Evolutionary conservation across 495 filamentous ascomycete genomes (phyloP), one percentile per base, ranked within the genome.

Genomic region (Tricharina praecox): DNA sequence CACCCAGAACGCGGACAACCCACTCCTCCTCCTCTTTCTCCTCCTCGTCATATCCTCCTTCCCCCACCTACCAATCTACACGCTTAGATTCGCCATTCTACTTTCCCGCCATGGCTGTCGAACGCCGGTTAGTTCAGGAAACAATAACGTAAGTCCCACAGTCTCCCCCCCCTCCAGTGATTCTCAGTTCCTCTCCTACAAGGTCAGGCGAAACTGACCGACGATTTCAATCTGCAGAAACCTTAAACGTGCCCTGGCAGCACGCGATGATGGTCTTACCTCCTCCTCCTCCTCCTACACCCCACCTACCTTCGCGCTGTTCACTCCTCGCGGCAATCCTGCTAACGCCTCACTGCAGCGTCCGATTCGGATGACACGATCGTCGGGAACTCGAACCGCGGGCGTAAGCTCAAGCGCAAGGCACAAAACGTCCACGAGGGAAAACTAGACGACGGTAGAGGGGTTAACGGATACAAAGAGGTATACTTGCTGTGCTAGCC

Each of bases 281-380:
- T 43, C 20, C 30, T 30, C 13, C 18, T 20, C 23, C 25, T 33
- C 44, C 24, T 19, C 16, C 11, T 19, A 16, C 2, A 23, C 9
- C 40, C 7, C 23, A 21, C 4, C 7, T 23, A 26, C 13, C 28
- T 32, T n/a, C n/a, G n/a, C n/a, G n/a, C n/a, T n/a, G n/a, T n/a
- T n/a, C n/a, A n/a, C n/a, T n/a, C n/a, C n/a, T n/a, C n/a, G n/a
- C n/a, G n/a, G n/a, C n/a, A n/a, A 30, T 13, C 10, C 1, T 10
- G 37, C 37, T 40, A 40, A 40, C 10, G 2, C 20, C 20, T 21
- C 37, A 2, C 5, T 24, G 21, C 40, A 93, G 86, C 81, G 40
- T 82, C 82, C 36, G 86, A 88, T 57, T 84, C 84, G 18, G 90
- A 95, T 63, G 81, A 84, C 52, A 74, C 78, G 35, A 82, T 90